A percentile compares a stretch with the other conserved stretches of the same genome.
phyloP scores from a whole-genome alignment of 1,284 basidiomycete genomes.

The Schizophyllum commune region DNA sequence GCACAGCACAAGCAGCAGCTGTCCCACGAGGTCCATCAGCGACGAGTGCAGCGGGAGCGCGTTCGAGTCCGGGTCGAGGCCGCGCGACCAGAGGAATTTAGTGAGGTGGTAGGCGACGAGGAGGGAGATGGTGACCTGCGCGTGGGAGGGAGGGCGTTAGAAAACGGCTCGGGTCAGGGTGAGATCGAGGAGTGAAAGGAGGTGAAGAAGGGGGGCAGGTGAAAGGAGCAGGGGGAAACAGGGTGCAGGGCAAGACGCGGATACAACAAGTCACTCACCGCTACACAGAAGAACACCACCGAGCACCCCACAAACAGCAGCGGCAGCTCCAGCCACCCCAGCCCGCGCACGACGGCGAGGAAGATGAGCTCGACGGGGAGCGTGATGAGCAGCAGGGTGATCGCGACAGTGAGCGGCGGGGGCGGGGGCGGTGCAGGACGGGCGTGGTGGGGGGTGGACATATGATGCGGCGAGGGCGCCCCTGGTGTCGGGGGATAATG shows the following conservation, averaged over 20 bases:
- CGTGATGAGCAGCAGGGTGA: slow-evolving; percentile 65
- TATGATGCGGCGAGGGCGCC: too few relatives aligned
- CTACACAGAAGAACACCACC: slow-evolving; percentile 62
- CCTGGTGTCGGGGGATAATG: background rate
- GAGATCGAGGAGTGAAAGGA: background rate
- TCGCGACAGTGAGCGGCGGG: slow-evolving; percentile 45
- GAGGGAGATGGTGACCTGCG: slow-evolving; percentile 27
- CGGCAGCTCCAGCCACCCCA: slow-evolving; percentile 74
- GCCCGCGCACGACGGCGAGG: slow-evolving; percentile 50
- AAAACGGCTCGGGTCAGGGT: too few relatives aligned
- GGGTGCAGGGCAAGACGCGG: background rate
- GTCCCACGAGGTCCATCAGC: slow-evolving; percentile 87
- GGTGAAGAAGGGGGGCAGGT: background rate
- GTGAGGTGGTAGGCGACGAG: slow-evolving; percentile 65
- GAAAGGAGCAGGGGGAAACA: background rate
- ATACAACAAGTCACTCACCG: slow-evolving; percentile 46
- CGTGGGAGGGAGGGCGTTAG: too few relatives aligned
- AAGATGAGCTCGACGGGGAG: slow-evolving; percentile 75
- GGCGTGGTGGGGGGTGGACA: slow-evolving; percentile 4
- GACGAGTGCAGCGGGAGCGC: slow-evolving; percentile 89
- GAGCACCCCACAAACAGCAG: slow-evolving; percentile 61
- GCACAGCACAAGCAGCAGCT: slow-evolving; percentile 71
- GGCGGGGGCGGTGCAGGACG: slow-evolving; percentile 24
- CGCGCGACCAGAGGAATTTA: slow-evolving; percentile 72
- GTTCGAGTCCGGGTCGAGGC: slow-evolving; percentile 90